Conservation (phyloP, 2,329 filamentous ascomycete species). For the Verticillium tricorpus region DNA sequence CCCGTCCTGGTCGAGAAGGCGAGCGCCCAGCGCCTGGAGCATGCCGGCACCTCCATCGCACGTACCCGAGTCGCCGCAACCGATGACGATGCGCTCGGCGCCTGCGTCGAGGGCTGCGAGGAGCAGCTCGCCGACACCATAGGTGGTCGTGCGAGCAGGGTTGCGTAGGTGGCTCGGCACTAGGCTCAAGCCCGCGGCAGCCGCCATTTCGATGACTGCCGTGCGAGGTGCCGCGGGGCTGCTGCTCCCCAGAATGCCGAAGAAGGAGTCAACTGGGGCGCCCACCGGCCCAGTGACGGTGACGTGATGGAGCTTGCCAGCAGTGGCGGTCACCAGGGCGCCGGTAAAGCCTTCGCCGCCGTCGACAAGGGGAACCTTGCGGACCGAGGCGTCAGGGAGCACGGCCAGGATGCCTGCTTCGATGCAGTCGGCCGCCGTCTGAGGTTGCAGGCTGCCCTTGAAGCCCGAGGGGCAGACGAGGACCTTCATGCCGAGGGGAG, state of each 20-base stretch:
- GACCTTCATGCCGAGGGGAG: slow-evolving; percentile 24
- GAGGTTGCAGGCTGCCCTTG: slow-evolving; percentile 46
- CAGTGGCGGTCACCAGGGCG: slow-evolving; percentile 37
- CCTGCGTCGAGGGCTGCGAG: slow-evolving; percentile 39
- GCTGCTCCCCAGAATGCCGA: slow-evolving; percentile 34
- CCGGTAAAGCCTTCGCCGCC: slow-evolving; percentile 48
- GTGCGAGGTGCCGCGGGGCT: slow-evolving; percentile 20
- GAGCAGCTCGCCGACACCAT: slow-evolving; percentile 46
- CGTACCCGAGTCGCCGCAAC: slow-evolving; percentile 50
- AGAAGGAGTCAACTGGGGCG: slow-evolving; percentile 34
- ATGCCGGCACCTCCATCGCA: slow-evolving; percentile 50
- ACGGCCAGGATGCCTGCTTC: slow-evolving; percentile 41
- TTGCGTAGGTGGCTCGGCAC: slow-evolving; percentile 39
- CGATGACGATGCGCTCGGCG: slow-evolving; percentile 40
- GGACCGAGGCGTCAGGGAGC: slow-evolving; percentile 33
- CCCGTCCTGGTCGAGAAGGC: slow-evolving; percentile 33
- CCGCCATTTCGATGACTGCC: slow-evolving; percentile 49
- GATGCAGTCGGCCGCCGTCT: slow-evolving; percentile 45
- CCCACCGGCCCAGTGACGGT: slow-evolving; percentile 40
- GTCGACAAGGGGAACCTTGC: slow-evolving; percentile 46
- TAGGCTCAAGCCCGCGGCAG: slow-evolving; percentile 45
- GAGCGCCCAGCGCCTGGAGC: slow-evolving; percentile 47
- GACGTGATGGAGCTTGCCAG: slow-evolving; percentile 30
- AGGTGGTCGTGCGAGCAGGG: slow-evolving; percentile 44
- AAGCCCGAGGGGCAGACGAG: slow-evolving; percentile 49